Base-by-base conservation (phyloP, 1,284 basidiomycete genomes). In the Erythrobasidium hasegawianum region DNA sequence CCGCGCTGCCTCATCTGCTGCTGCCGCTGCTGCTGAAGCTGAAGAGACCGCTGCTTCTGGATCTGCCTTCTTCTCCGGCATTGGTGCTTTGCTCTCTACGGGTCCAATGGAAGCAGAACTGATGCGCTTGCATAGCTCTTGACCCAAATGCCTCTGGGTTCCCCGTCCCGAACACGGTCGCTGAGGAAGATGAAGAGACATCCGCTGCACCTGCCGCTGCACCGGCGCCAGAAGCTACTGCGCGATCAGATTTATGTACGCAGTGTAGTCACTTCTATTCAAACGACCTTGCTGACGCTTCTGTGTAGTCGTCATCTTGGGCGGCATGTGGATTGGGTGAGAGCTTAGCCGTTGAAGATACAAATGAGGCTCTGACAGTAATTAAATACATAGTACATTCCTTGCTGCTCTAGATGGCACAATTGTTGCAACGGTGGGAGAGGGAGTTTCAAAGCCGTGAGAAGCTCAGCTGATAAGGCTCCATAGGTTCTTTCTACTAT, bases 301-400 rank as follows among this genome's bases (percentile, higher is more conserved):
- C n/a, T n/a, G n/a, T n/a, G 4, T 20, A 65, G 62, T 68, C 57
- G 41, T 70, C 41, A 60, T 70, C 27, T 49, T 71, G 3, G 67
- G 56, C 26, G 71, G 69, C n/a, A 62, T 71, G 58, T 71, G 71
- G 71, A 59, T 71, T 22, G 70, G 70, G 26, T 33, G 16, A 29
- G 33, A 11, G n/a, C n/a, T n/a, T n/a, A n/a, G n/a, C n/a, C n/a
- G n/a, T n/a, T n/a, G n/a, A n/a, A n/a, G n/a, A n/a, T n/a, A n/a
- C n/a, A n/a, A n/a, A n/a, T n/a, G n/a, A n/a, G n/a, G n/a, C n/a
- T n/a, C n/a, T n/a, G n/a, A n/a, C n/a, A n/a, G n/a, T n/a, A n/a
- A n/a, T n/a, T n/a, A n/a, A 14, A n/a, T 18, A 5, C 7, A 7
- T 16, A 47, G 43, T 10, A 68, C 55, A 3, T 64, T 65, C 39